Percentiles rank a stretch among this genome's conserved stretches.
phyloP scores from a whole-genome alignment of 371 early-diverging fungal species.

The Saksenaea vasiformis region DNA sequence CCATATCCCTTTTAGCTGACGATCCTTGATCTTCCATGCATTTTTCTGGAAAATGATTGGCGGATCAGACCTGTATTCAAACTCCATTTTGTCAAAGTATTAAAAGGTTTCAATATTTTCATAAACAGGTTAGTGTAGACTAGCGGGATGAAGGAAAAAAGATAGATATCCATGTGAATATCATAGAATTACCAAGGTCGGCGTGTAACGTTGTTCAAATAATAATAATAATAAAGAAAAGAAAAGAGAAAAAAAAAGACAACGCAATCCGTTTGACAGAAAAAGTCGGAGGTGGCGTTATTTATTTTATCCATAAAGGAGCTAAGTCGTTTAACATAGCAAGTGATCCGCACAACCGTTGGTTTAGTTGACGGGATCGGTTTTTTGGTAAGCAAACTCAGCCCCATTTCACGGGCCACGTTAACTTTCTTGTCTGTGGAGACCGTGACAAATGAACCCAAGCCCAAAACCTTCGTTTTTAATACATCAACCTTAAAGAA shows the following conservation, averaged over 20 bases:
- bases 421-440: conserved; percentile 4
- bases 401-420: conserved; percentile 5
- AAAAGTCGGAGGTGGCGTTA: not conserved
- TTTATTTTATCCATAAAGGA: too few species aligned
- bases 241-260: not conserved
- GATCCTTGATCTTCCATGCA: too few species aligned
- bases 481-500: not conserved
- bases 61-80: too few species aligned
- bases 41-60: too few species aligned
- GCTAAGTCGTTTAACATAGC: not conserved
- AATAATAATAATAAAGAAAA: not conserved
- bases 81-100: too few species aligned
- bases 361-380: not conserved
- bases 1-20: too few species aligned
- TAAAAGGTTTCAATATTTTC: too few species aligned
- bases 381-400: not conserved
- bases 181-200: not conserved
- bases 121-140: too few species aligned
- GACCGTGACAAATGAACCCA: not conserved
- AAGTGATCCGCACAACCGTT: not conserved
- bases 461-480: not conserved
- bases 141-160: not conserved
- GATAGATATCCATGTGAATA: not conserved
- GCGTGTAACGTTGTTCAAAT: conserved; percentile 1
- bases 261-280: not conserved